Conservation (phyloP, 75 land plant genomes). For the Pinus albicaulis region DNA sequence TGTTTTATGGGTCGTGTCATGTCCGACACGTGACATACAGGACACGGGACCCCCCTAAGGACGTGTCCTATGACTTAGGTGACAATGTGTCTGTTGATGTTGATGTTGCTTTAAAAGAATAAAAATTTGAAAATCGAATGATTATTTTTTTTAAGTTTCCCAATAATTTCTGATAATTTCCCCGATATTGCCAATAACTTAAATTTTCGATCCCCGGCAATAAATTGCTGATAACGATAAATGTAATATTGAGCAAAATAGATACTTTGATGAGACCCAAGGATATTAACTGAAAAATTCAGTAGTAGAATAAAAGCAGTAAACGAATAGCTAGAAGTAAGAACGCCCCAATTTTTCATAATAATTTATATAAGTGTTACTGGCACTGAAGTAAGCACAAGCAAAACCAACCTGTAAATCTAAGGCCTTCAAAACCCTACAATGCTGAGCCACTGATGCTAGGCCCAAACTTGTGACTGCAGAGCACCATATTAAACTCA, state of each 20-base stretch:
- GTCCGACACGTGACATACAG: too few species aligned
- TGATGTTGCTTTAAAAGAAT: too few species aligned
- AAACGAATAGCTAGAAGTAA: background rate
- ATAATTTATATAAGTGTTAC: background rate
- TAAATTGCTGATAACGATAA: too few species aligned
- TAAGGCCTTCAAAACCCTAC: slow-evolving; percentile 58
- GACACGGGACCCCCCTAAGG: too few species aligned
- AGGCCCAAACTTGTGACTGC: slow-evolving; percentile 55
- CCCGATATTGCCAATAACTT: too few species aligned
- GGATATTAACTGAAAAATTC: background rate
- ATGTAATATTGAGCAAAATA: background rate
- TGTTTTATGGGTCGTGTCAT: too few species aligned
- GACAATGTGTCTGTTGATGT: too few species aligned
- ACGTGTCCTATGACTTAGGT: too few species aligned
- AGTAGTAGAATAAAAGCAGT: background rate
- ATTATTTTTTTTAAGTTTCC: too few species aligned
- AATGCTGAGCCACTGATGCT: slow-evolving; percentile 55
- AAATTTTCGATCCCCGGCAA: too few species aligned
- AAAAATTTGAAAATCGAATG: too few species aligned
- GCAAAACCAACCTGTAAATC: slow-evolving; percentile 68
- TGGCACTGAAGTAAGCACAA: slow-evolving; percentile 5
- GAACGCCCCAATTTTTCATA: background rate
- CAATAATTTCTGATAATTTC: too few species aligned
- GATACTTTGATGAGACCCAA: background rate
- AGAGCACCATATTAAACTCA: slow-evolving; percentile 91